A percentile compares a stretch with the other conserved stretches of the same genome.
Evolutionary conservation across 2,329 filamentous ascomycete species (phyloP).

Genomic region (Teratosphaeria gauchensis): DNA sequence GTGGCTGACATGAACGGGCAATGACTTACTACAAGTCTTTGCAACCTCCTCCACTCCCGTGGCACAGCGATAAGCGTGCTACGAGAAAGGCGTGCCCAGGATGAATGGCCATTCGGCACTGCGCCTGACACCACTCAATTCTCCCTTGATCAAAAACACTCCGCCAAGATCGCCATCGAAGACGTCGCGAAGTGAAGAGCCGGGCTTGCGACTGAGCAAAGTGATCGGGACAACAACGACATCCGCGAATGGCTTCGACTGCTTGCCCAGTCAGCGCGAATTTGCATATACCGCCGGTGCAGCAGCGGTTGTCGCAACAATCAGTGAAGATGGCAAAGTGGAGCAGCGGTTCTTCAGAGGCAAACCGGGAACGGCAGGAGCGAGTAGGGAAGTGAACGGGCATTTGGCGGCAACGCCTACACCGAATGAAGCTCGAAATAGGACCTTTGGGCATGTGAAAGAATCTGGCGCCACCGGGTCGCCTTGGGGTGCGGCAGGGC

Average conservation of each 20-base stretch:
- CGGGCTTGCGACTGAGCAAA: slow-evolving; percentile 60
- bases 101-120: slow-evolving; percentile 28
- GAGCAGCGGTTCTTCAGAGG: slow-evolving; percentile 86
- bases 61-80: slow-evolving; percentile 9
- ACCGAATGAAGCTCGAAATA: slow-evolving; percentile 15
- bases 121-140: slow-evolving; percentile 60
- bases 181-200: slow-evolving; percentile 32
- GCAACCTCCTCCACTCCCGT: slow-evolving; percentile 11
- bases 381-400: slow-evolving; percentile 12
- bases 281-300: slow-evolving; percentile 92
- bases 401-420: slow-evolving; percentile 16
- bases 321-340: slow-evolving; percentile 55
- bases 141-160: slow-evolving; percentile 52
- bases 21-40: slow-evolving; percentile 9
- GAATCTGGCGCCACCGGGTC: slow-evolving; percentile 39
- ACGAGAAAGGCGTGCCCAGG: slow-evolving; percentile 17
- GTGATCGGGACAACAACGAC: slow-evolving; percentile 86
- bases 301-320: slow-evolving; percentile 78
- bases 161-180: slow-evolving; percentile 55
- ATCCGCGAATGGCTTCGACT: slow-evolving; percentile 78
- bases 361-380: slow-evolving; percentile 13
- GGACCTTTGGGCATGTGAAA: slow-evolving; percentile 14
- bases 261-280: slow-evolving; percentile 54
- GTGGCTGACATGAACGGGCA: slow-evolving; percentile 3
- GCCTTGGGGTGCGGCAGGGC: slow-evolving; percentile 26